Percentiles rank a stretch among this genome's conserved stretches.
Evolutionary conservation across 352 stramenopile genomes (phyloP).

Genomic region (Globisporangium solare): DNA sequence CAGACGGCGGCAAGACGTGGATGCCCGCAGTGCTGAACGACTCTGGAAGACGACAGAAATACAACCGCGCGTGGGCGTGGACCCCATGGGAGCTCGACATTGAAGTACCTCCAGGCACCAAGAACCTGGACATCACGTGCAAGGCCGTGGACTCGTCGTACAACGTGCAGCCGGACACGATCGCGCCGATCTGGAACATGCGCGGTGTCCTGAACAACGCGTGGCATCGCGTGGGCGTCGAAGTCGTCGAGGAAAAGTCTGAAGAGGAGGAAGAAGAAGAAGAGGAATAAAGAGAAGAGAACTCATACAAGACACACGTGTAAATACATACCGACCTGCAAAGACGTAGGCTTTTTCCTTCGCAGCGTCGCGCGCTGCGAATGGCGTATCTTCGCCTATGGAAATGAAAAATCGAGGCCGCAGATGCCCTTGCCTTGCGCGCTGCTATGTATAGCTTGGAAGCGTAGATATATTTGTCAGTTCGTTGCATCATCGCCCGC

Average conservation of each 20-base stretch:
- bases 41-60: conserved; percentile 80
- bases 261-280: conserved; percentile 37
- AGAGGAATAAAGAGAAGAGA: conserved; percentile 5
- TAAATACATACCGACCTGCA: not conserved
- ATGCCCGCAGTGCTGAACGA: conserved; percentile 80
- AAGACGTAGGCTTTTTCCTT: no score
- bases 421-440: no score
- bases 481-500: no score
- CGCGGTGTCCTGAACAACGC: conserved; percentile 96
- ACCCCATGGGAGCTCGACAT: conserved; percentile 94
- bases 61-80: conserved; percentile 93
- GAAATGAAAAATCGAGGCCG: no score
- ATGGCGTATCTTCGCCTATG: no score
- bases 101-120: conserved; percentile 76
- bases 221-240: conserved; percentile 89
- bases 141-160: conserved; percentile 95
- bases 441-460: no score
- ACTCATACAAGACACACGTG: conserved; percentile 7
- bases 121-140: conserved; percentile 85
- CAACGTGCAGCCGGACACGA: conserved; percentile 96
- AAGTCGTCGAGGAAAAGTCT: conserved; percentile 43
- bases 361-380: no score
- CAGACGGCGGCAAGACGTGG: conserved; percentile 94
- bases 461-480: not conserved
- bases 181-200: conserved; percentile 97